Conservation (phyloP, 768 basidiomycete genomes). For the Tulasnella sp. region DNA sequence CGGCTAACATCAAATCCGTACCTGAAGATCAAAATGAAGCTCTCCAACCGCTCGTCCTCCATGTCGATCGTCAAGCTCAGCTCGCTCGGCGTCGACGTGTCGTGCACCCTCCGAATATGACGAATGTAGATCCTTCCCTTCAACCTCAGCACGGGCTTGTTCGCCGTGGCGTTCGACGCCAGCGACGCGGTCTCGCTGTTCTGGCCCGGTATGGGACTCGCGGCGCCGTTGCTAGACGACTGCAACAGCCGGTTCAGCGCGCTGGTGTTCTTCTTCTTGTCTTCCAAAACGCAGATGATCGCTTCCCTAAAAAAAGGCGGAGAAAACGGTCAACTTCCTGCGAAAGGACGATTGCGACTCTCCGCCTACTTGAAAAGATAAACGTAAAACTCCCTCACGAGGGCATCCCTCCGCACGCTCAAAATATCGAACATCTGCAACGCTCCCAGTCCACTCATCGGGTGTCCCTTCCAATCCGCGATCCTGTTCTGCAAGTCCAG, state of each 20-base stretch:
- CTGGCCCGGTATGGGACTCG: slow-evolving; percentile 50
- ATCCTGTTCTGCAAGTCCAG: slow-evolving; percentile 89
- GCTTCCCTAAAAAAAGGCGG: slow-evolving; percentile 64
- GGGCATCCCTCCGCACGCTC: slow-evolving; percentile 82
- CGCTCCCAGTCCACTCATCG: slow-evolving; percentile 78
- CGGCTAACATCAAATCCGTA: not conserved
- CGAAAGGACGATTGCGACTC: no score
- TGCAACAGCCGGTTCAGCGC: slow-evolving; percentile 75
- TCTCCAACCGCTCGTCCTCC: slow-evolving; percentile 92
- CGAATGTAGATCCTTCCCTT: slow-evolving; percentile 96
- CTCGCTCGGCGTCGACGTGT: slow-evolving; percentile 72
- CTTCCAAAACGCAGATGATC: slow-evolving; percentile 97
- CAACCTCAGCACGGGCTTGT: slow-evolving; percentile 79
- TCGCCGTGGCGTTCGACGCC: slow-evolving; percentile 41
- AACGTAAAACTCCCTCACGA: slow-evolving; percentile 92
- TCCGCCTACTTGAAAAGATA: slow-evolving; percentile 85
- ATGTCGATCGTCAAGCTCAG: slow-evolving; percentile 96
- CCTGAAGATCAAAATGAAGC: slow-evolving; percentile 92
- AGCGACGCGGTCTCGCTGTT: slow-evolving; percentile 54
- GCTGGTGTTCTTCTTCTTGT: slow-evolving; percentile 66
- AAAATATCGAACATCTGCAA: slow-evolving; percentile 92
- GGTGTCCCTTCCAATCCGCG: slow-evolving; percentile 95
- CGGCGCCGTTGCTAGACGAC: slow-evolving; percentile 34
- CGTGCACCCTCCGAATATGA: slow-evolving; percentile 88
- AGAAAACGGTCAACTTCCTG: no score